Base-by-base conservation (phyloP, 768 basidiomycete species). In the Termitomyces sp. region DNA sequence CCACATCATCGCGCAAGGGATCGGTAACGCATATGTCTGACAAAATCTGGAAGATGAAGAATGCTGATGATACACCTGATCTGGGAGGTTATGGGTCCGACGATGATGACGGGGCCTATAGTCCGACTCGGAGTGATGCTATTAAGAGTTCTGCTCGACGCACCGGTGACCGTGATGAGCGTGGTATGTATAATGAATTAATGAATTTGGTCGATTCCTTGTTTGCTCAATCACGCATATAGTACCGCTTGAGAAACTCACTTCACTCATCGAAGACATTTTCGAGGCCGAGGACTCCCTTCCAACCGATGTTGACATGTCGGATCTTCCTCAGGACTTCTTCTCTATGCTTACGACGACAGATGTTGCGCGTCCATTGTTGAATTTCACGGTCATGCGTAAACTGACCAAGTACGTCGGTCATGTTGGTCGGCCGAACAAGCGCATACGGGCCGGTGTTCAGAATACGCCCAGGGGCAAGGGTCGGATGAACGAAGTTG, bases 201-300 rank as follows among this genome's bases (percentile, higher is more conserved):
- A 38, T 25, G 25, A 25, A 25, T 25, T 25, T 25, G 53, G 15
- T 7, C 25, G 11, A 36, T 1, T 12, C 36, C 5, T 56, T 48
- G 38, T 29, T 42, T 34, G 4, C 49, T 14, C 38, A 56, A 42
- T 10, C 36, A 32, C 58, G 31, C 56, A 29, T 56, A 57, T 51
- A 88, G 89, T 74, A 1, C 88, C 90, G 0, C 72, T 91, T 4
- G 89, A 95, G 68, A 96, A 91, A 71, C 79, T 98, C 10, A 79
- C 77, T 0, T 84, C 86, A 2, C 74, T 93, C 17, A 76, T 96
- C 1, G 92, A 94, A 64, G 94, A 96, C 57, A 82, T 97, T 15
- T 91, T 96, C 59, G 88, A 91, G 63, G 86, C 90, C 0, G 87
- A 92, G 66, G 94, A 95, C 69, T 71, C 80, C 0, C 75, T 93